Percentiles rank a stretch among this genome's conserved stretches.
Conservation (phyloP, 2,329 filamentous ascomycete species). For the Alternaria sp. region DNA sequence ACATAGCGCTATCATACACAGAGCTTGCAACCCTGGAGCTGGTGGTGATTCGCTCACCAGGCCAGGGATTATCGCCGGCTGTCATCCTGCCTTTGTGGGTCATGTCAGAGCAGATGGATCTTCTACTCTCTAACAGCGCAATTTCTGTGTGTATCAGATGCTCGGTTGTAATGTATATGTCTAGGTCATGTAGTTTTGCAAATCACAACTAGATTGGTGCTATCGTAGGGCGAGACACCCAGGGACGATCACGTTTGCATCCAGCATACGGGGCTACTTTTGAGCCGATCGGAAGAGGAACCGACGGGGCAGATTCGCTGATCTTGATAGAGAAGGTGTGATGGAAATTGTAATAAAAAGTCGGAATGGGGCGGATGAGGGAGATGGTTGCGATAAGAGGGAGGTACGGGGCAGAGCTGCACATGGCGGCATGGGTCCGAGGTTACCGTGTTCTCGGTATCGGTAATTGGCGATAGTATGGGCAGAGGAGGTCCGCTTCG, state of each 20-base stretch:
- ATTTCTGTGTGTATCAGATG: too few species aligned
- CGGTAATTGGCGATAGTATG: conserved; percentile 13
- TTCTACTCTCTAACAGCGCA: too few species aligned
- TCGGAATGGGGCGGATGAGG: conserved; percentile 1
- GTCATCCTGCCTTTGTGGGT: too few species aligned
- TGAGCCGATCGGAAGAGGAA: not conserved
- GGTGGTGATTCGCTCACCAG: too few species aligned
- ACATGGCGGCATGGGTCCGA: conserved; percentile 21
- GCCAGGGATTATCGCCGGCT: too few species aligned
- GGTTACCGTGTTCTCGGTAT: conserved; percentile 21
- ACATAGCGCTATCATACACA: too few species aligned
- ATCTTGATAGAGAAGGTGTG: not conserved
- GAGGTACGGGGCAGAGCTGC: conserved; percentile 6
- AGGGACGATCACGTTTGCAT: not conserved
- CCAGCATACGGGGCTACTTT: not conserved
- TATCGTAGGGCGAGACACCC: not conserved
- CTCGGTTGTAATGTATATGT: not conserved
- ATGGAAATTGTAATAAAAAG: not conserved
- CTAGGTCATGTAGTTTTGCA: not conserved
- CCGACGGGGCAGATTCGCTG: not conserved
- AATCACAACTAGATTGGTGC: not conserved
- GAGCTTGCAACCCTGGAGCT: too few species aligned
- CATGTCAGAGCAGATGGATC: too few species aligned
- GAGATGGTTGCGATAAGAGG: conserved; percentile 5
- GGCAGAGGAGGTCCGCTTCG: not conserved